A percentile compares a stretch with the other conserved stretches of the same genome.
phyloP scores from a whole-genome alignment of 1,139 yeast species.

The Geotrichum carabidarum region DNA sequence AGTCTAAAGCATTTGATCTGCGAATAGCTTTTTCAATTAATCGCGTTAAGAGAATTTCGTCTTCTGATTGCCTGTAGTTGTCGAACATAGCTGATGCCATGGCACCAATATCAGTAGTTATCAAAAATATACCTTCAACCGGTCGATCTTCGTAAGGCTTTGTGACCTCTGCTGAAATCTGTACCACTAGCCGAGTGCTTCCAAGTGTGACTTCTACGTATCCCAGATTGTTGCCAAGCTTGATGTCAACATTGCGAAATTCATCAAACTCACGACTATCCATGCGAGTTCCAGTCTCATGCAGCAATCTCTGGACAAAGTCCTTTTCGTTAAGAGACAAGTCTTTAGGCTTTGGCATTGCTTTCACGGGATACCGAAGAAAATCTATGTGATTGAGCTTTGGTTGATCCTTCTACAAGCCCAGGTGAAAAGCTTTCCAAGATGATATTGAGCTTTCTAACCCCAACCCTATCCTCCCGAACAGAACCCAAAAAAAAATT shows the following conservation, averaged over 20 bases:
- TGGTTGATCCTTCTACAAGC: neutral
- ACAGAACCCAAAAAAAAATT: neutral
- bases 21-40: slow-evolving; percentile 86
- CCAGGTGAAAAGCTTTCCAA: neutral
- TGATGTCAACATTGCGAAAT: slow-evolving; percentile 58
- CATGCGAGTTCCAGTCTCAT: slow-evolving; percentile 53
- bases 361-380: neutral
- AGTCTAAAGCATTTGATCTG: slow-evolving; percentile 82
- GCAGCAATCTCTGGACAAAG: slow-evolving; percentile 57
- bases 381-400: neutral
- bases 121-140: slow-evolving; percentile 82
- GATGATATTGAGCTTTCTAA: neutral
- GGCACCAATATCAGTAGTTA: slow-evolving; percentile 80
- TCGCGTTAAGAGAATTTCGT: slow-evolving; percentile 72
- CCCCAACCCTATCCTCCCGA: slow-evolving; percentile 10
- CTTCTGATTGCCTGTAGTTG: slow-evolving; percentile 63
- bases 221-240: slow-evolving; percentile 69
- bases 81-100: slow-evolving; percentile 87
- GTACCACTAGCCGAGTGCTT: slow-evolving; percentile 61
- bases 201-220: slow-evolving; percentile 77
- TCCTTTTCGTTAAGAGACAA: slow-evolving; percentile 61
- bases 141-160: slow-evolving; percentile 89
- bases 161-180: slow-evolving; percentile 74
- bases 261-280: slow-evolving; percentile 67
- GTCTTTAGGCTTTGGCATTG: slow-evolving; percentile 56